phyloP scores from a whole-genome alignment of 2,329 filamentous ascomycete species.

The Arthroderma sp. region DNA sequence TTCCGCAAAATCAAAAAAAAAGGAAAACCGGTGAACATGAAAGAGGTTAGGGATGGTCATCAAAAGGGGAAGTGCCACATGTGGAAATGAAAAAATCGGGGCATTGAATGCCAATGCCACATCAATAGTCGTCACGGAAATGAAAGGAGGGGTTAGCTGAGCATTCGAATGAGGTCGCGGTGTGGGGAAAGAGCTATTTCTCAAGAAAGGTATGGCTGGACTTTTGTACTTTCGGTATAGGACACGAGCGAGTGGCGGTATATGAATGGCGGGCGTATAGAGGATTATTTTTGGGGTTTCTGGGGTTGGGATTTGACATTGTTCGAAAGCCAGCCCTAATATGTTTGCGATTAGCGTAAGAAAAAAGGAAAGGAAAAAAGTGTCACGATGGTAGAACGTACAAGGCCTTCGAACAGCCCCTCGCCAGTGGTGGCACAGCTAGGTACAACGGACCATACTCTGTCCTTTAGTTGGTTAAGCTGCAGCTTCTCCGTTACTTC shows the following conservation, averaged over 20 bases:
- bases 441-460: slow-evolving; percentile 73
- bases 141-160: slow-evolving; percentile 16
- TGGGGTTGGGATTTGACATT: slow-evolving; percentile 54
- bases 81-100: slow-evolving; percentile 19
- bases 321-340: slow-evolving; percentile 61
- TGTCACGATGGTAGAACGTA: slow-evolving; percentile 21
- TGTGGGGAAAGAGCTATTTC: too few relatives aligned
- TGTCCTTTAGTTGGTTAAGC: slow-evolving; percentile 65
- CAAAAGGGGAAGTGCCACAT: slow-evolving; percentile 14
- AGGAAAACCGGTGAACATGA: slow-evolving; percentile 14
- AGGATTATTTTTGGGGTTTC: slow-evolving; percentile 19
- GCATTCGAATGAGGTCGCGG: background rate
- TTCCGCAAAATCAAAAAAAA: slow-evolving; percentile 1
- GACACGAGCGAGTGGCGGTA: background rate
- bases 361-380: too few relatives aligned
- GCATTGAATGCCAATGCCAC: slow-evolving; percentile 16
- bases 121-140: slow-evolving; percentile 30
- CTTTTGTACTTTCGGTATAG: background rate
- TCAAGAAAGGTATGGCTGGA: background rate
- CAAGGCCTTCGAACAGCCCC: slow-evolving; percentile 66
- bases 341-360: too few relatives aligned
- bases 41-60: slow-evolving; percentile 12
- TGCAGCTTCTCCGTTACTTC: slow-evolving; percentile 68
- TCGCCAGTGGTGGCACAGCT: slow-evolving; percentile 72
- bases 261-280: background rate